Evolutionary conservation across 345 rosid genomes (phyloP), one percentile per base, ranked within the genome.

Genomic region (Punica granatum): DNA sequence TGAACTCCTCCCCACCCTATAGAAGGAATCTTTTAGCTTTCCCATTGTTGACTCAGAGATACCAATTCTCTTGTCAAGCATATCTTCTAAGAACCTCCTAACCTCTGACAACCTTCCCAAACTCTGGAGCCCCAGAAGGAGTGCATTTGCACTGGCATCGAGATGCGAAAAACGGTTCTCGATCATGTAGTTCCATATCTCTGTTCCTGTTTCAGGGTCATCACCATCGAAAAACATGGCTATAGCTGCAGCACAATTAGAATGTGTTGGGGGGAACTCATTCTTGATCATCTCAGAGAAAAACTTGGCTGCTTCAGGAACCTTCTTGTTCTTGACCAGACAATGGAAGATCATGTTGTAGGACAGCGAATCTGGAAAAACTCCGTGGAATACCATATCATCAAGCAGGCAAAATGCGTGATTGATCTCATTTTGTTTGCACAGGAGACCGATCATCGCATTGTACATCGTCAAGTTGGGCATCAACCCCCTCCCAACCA

Each of bases 271-370:
- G 19, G 82, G 80, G 37, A 33, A 68, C 78, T 84, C 85, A 63
- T 82, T 86, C 84, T 80, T 86, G 66, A 74, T 68, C 84, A 86
- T 84, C 81, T 86, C 91, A 16, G 21, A 6, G 60, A 86, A 86
- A 71, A 86, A 80, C 32, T 51, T 78, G 30, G 77, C 76, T 23
- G 78, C 78, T 63, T 65, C 67, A 7, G 23, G 64, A 75, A 80
- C 81, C 70, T 37, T 84, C 71, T 80, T 84, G 77, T 69, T 84
- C 65, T 76, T 73, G 58, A 82, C 68, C 67, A 84, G 76, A 69
- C 84, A 84, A 30, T 66, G 70, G 37, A 86, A 86, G 71, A 86
- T 80, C 70, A 76, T 65, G 72, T 79, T 80, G 63, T 84, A 84
- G 7, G 86, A 79, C 60, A 68, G 67, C 33, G 81, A 77, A 76